phyloP scores from a whole-genome alignment of 306 rosid species.

The Mimosa bimucronata region DNA sequence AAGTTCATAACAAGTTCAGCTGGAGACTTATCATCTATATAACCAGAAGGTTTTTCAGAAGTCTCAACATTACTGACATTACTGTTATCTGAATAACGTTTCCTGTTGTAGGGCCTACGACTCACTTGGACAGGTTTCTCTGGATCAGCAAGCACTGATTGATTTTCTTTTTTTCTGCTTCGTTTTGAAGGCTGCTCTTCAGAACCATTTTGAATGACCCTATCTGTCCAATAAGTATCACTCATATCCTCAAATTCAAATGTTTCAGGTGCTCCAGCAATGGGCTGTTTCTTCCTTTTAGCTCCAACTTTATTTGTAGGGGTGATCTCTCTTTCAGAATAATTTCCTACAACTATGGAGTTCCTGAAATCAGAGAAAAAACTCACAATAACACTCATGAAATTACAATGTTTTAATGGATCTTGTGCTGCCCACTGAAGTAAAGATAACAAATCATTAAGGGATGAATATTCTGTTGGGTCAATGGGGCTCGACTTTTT shows the following conservation, averaged over 20 bases:
- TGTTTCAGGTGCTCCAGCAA: conserved; percentile 60
- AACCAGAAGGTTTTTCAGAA: conserved; percentile 70
- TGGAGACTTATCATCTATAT: conserved; percentile 74
- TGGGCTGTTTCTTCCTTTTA: conserved; percentile 61
- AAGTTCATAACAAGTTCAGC: conserved; percentile 92
- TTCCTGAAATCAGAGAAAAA: conserved; percentile 92
- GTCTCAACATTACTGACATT: conserved; percentile 37
- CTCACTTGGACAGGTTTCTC: conserved; percentile 62
- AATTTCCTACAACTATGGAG: conserved; percentile 51
- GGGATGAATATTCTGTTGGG: conserved; percentile 65
- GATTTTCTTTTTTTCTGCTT: conserved; percentile 58
- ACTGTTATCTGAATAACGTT: conserved; percentile 53
- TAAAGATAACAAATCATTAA: conserved; percentile 68
- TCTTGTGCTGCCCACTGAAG: conserved; percentile 71
- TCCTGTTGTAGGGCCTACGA: conserved; percentile 79
- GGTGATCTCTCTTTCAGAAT: conserved; percentile 46
- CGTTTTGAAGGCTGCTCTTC: conserved; percentile 71
- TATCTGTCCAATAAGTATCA: conserved; percentile 95
- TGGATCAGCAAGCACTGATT: conserved; percentile 50
- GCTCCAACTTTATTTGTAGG: conserved; percentile 48
- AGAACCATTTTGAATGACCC: conserved; percentile 80
- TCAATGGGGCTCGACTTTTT: conserved; percentile 42
- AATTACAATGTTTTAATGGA: conserved; percentile 57
- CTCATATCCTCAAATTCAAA: conserved; percentile 97
- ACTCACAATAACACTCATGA: conserved; percentile 51